Evolutionary conservation across 495 filamentous ascomycete species (phyloP).

Genomic region (Tetracladium setigerum): DNA sequence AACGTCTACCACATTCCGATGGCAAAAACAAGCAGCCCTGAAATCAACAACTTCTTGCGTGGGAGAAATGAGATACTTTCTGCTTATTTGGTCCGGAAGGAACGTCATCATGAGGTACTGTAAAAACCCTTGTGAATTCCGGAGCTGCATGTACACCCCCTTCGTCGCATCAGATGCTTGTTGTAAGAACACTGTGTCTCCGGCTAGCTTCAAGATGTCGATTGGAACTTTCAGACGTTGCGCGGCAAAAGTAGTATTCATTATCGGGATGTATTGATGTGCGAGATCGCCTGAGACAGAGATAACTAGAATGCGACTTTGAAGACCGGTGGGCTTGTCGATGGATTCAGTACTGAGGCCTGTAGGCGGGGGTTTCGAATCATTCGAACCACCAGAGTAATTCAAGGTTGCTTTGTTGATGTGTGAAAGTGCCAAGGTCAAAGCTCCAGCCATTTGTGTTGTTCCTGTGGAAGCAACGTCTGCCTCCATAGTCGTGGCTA

Average conservation of each 20-base stretch:
- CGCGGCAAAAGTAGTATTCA: constrained; percentile 96
- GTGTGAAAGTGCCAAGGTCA: constrained; percentile 82
- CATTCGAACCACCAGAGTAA: constrained; percentile 25
- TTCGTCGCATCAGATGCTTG: constrained; percentile 87
- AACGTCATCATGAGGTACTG: constrained; percentile 97
- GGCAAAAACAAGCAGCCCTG: constrained; percentile 94
- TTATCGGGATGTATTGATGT: constrained; percentile 91
- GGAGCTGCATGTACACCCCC: constrained; percentile 74
- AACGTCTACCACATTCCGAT: constrained; percentile 81
- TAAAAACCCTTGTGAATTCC: constrained; percentile 61
- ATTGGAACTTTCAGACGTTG: constrained; percentile 79
- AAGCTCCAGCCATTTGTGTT: constrained; percentile 81
- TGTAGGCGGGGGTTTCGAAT: constrained; percentile 23
- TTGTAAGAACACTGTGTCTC: constrained; percentile 86
- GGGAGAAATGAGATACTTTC: constrained; percentile 61
- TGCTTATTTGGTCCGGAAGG: constrained; percentile 63
- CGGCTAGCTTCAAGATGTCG: constrained; percentile 79
- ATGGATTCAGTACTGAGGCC: constrained; percentile 18
- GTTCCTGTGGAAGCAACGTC: constrained; percentile 57
- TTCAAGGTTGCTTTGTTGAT: constrained; percentile 55
- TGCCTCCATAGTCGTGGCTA: constrained; percentile 51
- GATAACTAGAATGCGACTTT: constrained; percentile 78
- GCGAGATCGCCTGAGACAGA: constrained; percentile 78
- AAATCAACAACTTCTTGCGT: constrained; percentile 90
- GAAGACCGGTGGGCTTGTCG: constrained; percentile 41